Evolutionary conservation across 805 yeast species (phyloP).

Genomic region (Kodamaea laetipori): DNA sequence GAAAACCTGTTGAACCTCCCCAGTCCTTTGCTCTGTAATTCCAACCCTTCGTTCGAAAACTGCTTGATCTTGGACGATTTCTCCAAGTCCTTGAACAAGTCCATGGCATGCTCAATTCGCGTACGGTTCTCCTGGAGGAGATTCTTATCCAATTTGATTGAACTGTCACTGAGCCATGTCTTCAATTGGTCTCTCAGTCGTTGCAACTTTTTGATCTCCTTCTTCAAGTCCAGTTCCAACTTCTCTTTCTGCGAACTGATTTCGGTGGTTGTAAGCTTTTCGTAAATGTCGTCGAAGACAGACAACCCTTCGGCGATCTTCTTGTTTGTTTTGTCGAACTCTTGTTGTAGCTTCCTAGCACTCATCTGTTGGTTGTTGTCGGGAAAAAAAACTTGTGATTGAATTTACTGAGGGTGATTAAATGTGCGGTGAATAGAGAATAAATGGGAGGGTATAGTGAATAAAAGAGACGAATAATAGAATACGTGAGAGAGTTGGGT

Average conservation of each 20-base stretch:
- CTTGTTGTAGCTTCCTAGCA: slow-evolving; percentile 54
- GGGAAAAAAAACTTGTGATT: slow-evolving; percentile 2
- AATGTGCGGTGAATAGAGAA: no score
- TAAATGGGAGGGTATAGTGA: no score
- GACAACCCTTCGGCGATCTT: slow-evolving; percentile 87
- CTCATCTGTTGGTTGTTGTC: slow-evolving; percentile 32
- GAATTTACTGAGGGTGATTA: slow-evolving; percentile 1
- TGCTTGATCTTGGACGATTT: slow-evolving; percentile 92
- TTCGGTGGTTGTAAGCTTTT: slow-evolving; percentile 78
- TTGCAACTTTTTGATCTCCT: slow-evolving; percentile 93
- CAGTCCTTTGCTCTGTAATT: slow-evolving; percentile 53
- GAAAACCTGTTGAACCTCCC: slow-evolving; percentile 31
- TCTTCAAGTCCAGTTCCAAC: slow-evolving; percentile 86
- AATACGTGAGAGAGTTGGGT: no score
- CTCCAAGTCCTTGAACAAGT: slow-evolving; percentile 91
- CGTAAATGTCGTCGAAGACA: slow-evolving; percentile 82
- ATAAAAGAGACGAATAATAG: no score
- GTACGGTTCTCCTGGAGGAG: slow-evolving; percentile 58
- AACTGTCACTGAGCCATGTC: slow-evolving; percentile 89
- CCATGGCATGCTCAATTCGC: slow-evolving; percentile 90
- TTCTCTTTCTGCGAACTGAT: slow-evolving; percentile 90
- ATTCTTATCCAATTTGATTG: slow-evolving; percentile 70
- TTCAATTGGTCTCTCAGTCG: slow-evolving; percentile 93
- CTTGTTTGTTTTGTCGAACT: slow-evolving; percentile 92
- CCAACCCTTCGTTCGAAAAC: slow-evolving; percentile 88